phyloP scores from a whole-genome alignment of 2,329 filamentous ascomycete species.

The Penicillium brevicompactum region DNA sequence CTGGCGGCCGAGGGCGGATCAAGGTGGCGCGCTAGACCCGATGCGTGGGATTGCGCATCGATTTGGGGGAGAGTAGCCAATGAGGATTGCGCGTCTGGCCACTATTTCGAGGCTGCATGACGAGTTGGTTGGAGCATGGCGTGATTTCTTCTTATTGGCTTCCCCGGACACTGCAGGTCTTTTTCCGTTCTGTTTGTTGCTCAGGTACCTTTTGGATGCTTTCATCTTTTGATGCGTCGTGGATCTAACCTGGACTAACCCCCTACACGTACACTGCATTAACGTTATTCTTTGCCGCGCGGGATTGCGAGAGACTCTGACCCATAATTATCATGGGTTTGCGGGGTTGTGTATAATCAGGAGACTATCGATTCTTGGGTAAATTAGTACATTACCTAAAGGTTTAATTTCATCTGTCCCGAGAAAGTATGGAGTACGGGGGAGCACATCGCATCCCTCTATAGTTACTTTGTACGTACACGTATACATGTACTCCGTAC shows the following conservation, averaged over 20 bases:
- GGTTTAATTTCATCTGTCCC: not conserved
- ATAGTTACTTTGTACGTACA: not conserved
- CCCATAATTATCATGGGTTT: constrained; percentile 3
- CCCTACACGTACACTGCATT: not conserved
- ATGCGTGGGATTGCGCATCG: constrained; percentile 27
- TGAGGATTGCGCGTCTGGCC: constrained; percentile 17
- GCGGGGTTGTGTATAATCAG: constrained; percentile 16
- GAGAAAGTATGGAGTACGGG: not conserved
- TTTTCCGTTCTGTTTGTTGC: constrained; percentile 11
- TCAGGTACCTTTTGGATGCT: constrained; percentile 8
- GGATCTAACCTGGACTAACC: constrained; percentile 6
- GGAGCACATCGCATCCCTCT: not conserved
- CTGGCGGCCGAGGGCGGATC: constrained; percentile 29
- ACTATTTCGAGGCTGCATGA: constrained; percentile 38
- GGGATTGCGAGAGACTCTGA: constrained; percentile 16
- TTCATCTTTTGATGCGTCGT: not conserved
- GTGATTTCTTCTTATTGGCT: constrained; percentile 28
- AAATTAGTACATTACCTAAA: not conserved
- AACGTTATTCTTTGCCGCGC: constrained; percentile 18
- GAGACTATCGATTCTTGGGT: constrained; percentile 1
- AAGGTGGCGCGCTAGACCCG: constrained; percentile 32
- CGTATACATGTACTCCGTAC: no score
- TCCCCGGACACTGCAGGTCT: constrained; percentile 21
- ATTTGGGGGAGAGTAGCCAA: constrained; percentile 27
- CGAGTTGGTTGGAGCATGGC: constrained; percentile 31